Conservation (phyloP, 768 basidiomycete species). For the Mycena alexandri region DNA sequence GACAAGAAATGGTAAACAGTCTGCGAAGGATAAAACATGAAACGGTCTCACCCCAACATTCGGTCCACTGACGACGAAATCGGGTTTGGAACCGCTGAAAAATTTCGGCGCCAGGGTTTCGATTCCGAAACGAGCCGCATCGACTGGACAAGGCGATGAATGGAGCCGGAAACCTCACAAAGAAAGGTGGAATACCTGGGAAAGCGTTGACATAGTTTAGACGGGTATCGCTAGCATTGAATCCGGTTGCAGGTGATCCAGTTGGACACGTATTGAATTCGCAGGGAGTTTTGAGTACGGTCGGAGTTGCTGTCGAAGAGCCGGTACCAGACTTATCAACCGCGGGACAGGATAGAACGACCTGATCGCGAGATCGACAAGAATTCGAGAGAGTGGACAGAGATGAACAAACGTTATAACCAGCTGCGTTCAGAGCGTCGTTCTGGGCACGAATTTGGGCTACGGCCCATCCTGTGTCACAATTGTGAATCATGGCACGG, state of each 20-base stretch:
- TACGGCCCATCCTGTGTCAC: conserved; percentile 53
- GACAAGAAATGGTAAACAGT: neutral
- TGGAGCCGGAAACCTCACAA: neutral
- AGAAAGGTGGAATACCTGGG: conserved; percentile 41
- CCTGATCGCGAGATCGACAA: conserved; percentile 42
- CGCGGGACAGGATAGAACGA: conserved; percentile 62
- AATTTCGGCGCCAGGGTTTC: conserved; percentile 58
- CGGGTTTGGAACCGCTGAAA: conserved; percentile 52
- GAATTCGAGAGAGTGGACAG: neutral
- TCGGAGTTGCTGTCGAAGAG: conserved; percentile 53
- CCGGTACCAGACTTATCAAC: conserved; percentile 62
- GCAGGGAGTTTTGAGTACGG: conserved; percentile 51
- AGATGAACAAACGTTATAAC: conserved; percentile 51
- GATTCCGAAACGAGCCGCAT: conserved; percentile 56
- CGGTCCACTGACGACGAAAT: conserved; percentile 61
- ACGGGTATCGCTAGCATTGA: conserved; percentile 51
- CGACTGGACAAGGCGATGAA: conserved; percentile 38
- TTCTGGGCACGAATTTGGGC: conserved; percentile 59
- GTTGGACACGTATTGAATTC: conserved; percentile 61
- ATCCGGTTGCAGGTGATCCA: conserved; percentile 59
- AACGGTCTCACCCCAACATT: conserved; percentile 45
- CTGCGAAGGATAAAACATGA: neutral
- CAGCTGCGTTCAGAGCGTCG: conserved; percentile 52
- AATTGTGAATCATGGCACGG: neutral
- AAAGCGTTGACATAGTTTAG: conserved; percentile 55